phyloP scores from a whole-genome alignment of 2,329 filamentous ascomycete genomes.

The Clathrospora elynae region DNA sequence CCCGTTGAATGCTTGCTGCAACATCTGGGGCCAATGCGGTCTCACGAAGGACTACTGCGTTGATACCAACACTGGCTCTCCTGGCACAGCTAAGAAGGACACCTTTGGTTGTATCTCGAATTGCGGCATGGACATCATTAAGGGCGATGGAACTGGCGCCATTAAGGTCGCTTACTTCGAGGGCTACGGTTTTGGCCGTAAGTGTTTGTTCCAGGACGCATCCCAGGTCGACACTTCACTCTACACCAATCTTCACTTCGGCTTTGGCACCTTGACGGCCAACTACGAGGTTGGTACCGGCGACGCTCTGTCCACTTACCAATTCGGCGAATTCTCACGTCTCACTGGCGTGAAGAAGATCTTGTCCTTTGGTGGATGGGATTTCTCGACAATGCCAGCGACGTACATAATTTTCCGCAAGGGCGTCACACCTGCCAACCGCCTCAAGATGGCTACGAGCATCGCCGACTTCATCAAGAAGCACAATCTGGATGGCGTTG shows the following conservation, averaged over 20 bases:
- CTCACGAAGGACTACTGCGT: slow-evolving; percentile 1
- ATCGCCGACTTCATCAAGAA: slow-evolving; percentile 28
- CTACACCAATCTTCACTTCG: not conserved
- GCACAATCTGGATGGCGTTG: slow-evolving; percentile 42
- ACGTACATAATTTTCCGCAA: slow-evolving; percentile 50
- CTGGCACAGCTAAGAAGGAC: not conserved
- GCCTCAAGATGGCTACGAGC: slow-evolving; percentile 34
- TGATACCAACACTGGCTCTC: not conserved
- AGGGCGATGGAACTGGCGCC: not conserved
- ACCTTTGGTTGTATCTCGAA: slow-evolving; percentile 2
- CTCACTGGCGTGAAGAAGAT: slow-evolving; percentile 47
- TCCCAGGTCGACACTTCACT: not conserved
- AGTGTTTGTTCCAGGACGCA: not conserved
- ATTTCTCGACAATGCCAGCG: slow-evolving; percentile 46
- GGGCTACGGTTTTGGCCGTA: not conserved
- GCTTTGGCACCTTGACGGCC: not conserved
- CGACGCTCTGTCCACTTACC: not conserved
- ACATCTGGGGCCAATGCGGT: slow-evolving; percentile 3
- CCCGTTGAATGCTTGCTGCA: not conserved
- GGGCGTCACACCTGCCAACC: slow-evolving; percentile 45
- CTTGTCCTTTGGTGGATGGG: slow-evolving; percentile 55
- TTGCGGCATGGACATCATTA: slow-evolving; percentile 2
- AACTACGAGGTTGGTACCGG: not conserved
- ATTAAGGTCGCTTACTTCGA: not conserved
- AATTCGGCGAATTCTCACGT: not conserved